A percentile compares a stretch with the other conserved stretches of the same genome.
phyloP scores from a whole-genome alignment of 148 eudicot species.

The Arctostaphylos glauca region DNA sequence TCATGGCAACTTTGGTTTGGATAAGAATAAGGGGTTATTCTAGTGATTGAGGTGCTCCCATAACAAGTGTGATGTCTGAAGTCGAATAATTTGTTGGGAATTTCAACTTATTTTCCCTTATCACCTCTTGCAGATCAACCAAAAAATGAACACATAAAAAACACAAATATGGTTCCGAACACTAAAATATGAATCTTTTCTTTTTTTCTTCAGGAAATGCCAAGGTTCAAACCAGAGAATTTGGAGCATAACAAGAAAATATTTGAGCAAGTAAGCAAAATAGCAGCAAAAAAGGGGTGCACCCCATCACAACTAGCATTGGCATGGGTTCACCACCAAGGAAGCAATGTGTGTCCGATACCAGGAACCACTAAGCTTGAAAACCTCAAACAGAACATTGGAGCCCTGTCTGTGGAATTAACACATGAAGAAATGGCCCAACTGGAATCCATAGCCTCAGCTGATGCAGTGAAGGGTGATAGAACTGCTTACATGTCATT shows the following conservation, averaged over 20 bases:
- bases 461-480: background rate
- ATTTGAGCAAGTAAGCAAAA: constrained; percentile 16
- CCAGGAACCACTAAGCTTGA: constrained; percentile 15
- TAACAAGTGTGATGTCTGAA: too few relatives aligned
- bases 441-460: background rate
- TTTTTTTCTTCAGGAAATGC: background rate
- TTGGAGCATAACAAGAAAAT: constrained; percentile 15
- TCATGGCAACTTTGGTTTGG: too few relatives aligned
- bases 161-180: background rate
- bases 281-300: constrained; percentile 21
- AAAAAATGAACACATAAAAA: background rate
- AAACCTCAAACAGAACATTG: background rate
- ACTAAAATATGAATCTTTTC: background rate
- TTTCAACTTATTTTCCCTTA: background rate
- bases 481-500: background rate
- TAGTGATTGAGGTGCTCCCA: too few relatives aligned
- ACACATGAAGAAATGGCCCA: background rate
- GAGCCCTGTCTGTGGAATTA: background rate
- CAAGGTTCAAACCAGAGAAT: constrained; percentile 18
- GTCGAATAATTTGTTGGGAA: too few relatives aligned
- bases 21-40: too few relatives aligned
- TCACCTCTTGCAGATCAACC: background rate
- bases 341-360: constrained; percentile 13
- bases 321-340: constrained; percentile 23
- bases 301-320: constrained; percentile 20